These are phyloP conservation scores for Tolypocladium nubicola DNA, from an alignment of 2,329 filamentous ascomycete genomes.

Conservation along the genomic window DNA sequence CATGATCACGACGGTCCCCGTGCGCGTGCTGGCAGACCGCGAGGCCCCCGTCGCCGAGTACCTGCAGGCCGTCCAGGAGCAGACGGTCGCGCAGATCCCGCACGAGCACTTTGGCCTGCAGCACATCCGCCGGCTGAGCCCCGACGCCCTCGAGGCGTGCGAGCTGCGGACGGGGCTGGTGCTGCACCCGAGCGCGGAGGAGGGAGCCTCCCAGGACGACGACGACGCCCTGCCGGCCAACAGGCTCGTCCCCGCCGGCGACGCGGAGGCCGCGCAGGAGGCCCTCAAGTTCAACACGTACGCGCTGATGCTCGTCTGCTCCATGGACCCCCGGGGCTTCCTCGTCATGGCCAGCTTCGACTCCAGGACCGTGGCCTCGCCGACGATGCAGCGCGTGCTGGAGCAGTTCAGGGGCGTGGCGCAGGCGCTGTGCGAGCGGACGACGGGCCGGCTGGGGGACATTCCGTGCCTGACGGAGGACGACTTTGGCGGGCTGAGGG, in stretches of 20 bases:
- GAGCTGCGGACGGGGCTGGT: constrained; percentile 45
- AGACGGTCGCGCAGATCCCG: constrained; percentile 46
- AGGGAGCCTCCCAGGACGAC: constrained; percentile 8
- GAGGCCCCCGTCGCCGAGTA: constrained; percentile 33
- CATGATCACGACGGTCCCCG: constrained; percentile 50
- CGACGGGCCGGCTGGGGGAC: constrained; percentile 19
- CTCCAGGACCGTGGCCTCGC: constrained; percentile 42
- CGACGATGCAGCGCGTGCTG: constrained; percentile 42
- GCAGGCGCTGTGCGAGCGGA: constrained; percentile 33
- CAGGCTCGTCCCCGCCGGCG: constrained; percentile 42
- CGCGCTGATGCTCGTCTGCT: constrained; percentile 56
- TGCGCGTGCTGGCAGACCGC: constrained; percentile 22
- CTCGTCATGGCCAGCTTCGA: constrained; percentile 55
- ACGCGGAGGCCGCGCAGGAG: constrained; percentile 46
- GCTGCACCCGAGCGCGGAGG: constrained; percentile 34
- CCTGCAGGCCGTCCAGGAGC: constrained; percentile 44
- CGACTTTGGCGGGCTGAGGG: constrained; percentile 21
- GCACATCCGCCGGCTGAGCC: constrained; percentile 45
- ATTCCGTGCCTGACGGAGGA: constrained; percentile 22
- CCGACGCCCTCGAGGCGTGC: constrained; percentile 43
- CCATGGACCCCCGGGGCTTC: constrained; percentile 43
- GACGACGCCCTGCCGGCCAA: constrained; percentile 30
- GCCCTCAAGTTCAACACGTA: constrained; percentile 50
- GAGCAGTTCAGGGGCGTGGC: constrained; percentile 40
- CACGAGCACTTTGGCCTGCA: constrained; percentile 55